Evolutionary conservation across 2,329 filamentous ascomycete genomes (phyloP).

Genomic region (Uncinocarpus reesii): DNA sequence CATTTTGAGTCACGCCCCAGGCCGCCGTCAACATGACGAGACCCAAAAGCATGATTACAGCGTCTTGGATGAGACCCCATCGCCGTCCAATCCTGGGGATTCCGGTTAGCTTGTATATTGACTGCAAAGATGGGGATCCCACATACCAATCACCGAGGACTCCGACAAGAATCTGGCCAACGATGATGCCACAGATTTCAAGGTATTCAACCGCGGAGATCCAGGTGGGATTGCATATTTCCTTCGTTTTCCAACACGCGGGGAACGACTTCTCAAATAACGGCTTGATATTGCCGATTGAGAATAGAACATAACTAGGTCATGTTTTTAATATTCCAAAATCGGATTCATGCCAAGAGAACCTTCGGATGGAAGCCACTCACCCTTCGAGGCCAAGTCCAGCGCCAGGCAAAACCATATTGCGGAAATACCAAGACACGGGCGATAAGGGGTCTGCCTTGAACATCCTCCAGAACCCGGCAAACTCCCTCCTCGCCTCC

Average conservation of each 20-base stretch:
- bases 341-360: no score
- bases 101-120: conserved; percentile 17
- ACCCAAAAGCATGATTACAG: conserved; percentile 85
- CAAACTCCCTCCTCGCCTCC: conserved; percentile 60
- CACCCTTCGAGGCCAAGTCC: conserved; percentile 80
- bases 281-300: conserved; percentile 83
- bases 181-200: conserved; percentile 89
- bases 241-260: conserved; percentile 59
- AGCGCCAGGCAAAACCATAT: conserved; percentile 84
- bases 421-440: conserved; percentile 74
- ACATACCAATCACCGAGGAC: conserved; percentile 58
- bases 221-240: conserved; percentile 69
- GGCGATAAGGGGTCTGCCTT: conserved; percentile 79
- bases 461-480: conserved; percentile 62
- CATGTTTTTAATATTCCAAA: background rate
- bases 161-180: conserved; percentile 81
- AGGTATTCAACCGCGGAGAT: conserved; percentile 76
- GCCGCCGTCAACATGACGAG: conserved; percentile 82
- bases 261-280: conserved; percentile 68
- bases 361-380: no score
- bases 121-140: background rate
- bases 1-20: conserved; percentile 77
- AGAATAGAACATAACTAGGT: conserved; percentile 82
- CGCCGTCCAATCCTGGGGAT: conserved; percentile 66
- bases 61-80: conserved; percentile 93